Evolutionary conservation across 257 asterid genomes (phyloP).

Genomic region (Gynochthodes officinalis): DNA sequence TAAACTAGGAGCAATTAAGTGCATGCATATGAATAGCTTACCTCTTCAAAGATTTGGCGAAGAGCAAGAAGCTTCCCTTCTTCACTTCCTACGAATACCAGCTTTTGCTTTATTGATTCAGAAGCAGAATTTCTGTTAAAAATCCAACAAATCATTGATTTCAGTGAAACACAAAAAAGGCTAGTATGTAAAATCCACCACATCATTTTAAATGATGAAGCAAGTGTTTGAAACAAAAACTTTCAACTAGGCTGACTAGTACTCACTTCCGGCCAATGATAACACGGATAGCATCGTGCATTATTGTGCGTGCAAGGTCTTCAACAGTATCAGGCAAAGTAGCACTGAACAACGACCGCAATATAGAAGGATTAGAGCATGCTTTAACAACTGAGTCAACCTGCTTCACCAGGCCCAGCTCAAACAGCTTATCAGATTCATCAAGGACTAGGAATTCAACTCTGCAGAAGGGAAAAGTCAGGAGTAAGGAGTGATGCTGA

Average conservation of each 20-base stretch:
- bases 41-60: conserved; percentile 87
- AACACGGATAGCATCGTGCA: conserved; percentile 90
- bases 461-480: conserved; percentile 42
- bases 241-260: conserved; percentile 1
- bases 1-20: neutral
- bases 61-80: conserved; percentile 95
- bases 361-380: conserved; percentile 88
- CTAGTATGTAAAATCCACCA: neutral
- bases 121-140: conserved; percentile 80
- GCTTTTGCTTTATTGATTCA: conserved; percentile 73
- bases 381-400: conserved; percentile 91
- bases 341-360: conserved; percentile 84
- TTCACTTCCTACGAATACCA: conserved; percentile 87
- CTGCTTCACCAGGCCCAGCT: conserved; percentile 84
- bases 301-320: conserved; percentile 86
- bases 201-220: conserved; percentile 3
- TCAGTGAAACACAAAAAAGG: neutral
- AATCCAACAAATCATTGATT: conserved; percentile 2
- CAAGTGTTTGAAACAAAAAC: neutral
- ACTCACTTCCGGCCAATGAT: conserved; percentile 89
- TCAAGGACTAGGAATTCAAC: conserved; percentile 88
- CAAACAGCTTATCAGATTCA: conserved; percentile 90
- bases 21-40: conserved; percentile 23
- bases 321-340: conserved; percentile 91
- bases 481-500: conserved; percentile 6